Evolutionary conservation across 2,329 filamentous ascomycete species (phyloP).

Genomic region (Aureobasidium subglaciale): DNA sequence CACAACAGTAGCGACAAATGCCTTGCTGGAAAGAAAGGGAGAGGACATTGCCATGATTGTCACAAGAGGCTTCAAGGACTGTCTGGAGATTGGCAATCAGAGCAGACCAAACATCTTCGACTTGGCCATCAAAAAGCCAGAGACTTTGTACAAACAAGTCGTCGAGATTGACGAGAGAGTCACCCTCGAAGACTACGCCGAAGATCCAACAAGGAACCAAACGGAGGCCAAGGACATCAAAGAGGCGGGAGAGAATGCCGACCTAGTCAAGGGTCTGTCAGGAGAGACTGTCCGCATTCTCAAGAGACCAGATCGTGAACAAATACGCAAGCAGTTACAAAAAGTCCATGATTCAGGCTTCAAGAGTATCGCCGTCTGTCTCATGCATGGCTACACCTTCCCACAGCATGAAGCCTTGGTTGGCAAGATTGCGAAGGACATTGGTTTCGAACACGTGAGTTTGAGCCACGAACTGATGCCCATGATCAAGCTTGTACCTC

Average conservation of each 20-base stretch:
- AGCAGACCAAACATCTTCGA: slow-evolving; percentile 86
- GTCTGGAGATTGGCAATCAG: slow-evolving; percentile 83
- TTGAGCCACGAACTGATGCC: slow-evolving; percentile 74
- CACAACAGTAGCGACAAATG: slow-evolving; percentile 90
- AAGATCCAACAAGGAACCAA: slow-evolving; percentile 64
- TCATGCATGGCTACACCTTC: slow-evolving; percentile 91
- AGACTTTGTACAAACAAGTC: slow-evolving; percentile 76
- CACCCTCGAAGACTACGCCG: slow-evolving; percentile 84
- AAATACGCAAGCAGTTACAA: slow-evolving; percentile 55
- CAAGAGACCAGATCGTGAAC: slow-evolving; percentile 50
- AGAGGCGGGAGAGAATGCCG: slow-evolving; percentile 38
- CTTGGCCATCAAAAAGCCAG: slow-evolving; percentile 76
- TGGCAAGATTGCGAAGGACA: slow-evolving; percentile 66
- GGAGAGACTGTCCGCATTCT: slow-evolving; percentile 69
- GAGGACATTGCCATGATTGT: slow-evolving; percentile 83
- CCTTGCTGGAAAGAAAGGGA: slow-evolving; percentile 80
- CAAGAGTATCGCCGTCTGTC: slow-evolving; percentile 75
- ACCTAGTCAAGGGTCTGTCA: slow-evolving; percentile 63
- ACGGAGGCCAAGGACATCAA: slow-evolving; percentile 49
- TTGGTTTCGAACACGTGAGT: slow-evolving; percentile 78
- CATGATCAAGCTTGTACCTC: slow-evolving; percentile 77
- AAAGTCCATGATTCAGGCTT: slow-evolving; percentile 64
- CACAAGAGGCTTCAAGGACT: slow-evolving; percentile 82
- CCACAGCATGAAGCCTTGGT: slow-evolving; percentile 76
- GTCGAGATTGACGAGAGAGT: slow-evolving; percentile 89